These are phyloP conservation scores for Emergomyces africanus DNA, from an alignment of 2,329 filamentous ascomycete genomes.

Conservation along the genomic window DNA sequence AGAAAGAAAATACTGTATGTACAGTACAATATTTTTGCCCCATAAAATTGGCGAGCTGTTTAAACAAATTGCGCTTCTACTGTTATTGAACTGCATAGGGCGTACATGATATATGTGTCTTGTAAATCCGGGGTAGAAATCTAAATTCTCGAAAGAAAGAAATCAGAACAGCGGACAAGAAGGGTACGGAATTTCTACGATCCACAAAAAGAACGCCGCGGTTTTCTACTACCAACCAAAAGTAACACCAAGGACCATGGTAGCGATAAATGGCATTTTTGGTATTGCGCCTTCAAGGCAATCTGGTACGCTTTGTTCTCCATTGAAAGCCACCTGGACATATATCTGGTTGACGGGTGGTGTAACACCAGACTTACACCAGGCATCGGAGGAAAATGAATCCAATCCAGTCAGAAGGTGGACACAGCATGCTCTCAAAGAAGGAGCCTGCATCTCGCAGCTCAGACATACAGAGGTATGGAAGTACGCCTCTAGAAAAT, in stretches of 20 bases:
- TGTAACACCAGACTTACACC: neutral
- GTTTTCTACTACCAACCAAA: neutral
- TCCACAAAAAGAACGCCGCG: too few species aligned
- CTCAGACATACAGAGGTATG: neutral
- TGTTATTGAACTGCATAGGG: neutral
- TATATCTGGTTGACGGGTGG: neutral
- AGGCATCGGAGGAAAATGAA: neutral
- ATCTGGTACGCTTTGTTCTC: neutral
- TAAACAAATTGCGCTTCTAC: neutral
- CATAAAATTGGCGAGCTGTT: too few species aligned
- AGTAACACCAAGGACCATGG: neutral
- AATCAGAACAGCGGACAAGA: neutral
- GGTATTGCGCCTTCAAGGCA: neutral
- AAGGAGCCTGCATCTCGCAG: neutral
- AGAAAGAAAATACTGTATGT: too few species aligned
- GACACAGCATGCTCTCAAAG: neutral
- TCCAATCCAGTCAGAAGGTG: neutral
- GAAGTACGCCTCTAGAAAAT: neutral
- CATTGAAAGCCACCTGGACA: neutral
- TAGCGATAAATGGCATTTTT: neutral
- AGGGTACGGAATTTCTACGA: too few species aligned
- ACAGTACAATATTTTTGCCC: neutral
- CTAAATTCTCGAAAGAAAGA: neutral
- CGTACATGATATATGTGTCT: neutral
- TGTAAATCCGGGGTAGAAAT: neutral